Evolutionary conservation across 208 protist species (phyloP), one percentile per base, ranked within the genome.

Genomic region (Wallacemonas rigidus): DNA sequence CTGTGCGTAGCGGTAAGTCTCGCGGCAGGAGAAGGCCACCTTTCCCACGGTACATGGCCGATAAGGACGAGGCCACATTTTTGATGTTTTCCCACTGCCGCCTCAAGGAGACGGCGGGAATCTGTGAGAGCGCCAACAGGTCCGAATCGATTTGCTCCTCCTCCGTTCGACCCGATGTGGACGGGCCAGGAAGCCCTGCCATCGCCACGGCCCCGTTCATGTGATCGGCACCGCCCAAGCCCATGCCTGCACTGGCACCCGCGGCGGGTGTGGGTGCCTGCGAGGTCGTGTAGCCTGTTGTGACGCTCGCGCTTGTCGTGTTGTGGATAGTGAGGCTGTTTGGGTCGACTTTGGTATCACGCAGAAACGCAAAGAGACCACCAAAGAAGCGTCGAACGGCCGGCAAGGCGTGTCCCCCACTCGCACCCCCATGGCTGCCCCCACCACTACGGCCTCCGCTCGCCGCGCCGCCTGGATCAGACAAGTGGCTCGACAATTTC

Each of bases 41-140:
- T 71, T 90, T 90, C 11, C 90, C 89, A 40, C 84, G 84, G 78
- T 97, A 97, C 69, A 92, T 83, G 40, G 72, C 74, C 2, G 77
- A 67, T 5, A 97, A 54, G 35, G 87, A 89, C 9, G 62, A 82
- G 79, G 86, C 91, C 41, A 97, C 90, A 61, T 75, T 69, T 65
- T 90, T 88, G 15, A 95, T 75, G 71, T 95, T 97, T 48, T 91
- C 85, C 82, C 88, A 92, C 74, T 96, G 92, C 15, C 92, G 83
- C 5, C 72, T 72, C 43, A 96, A 74, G 1, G 88, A 86, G 6
- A 47, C 12, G 48, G 53, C 45, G 39, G 54, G 40, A 26, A 72
- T 62, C 2, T 64, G 53, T 17, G 60, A 44, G 12, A 65, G 60
- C 12, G 60, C 40, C 12, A 64, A 8, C 43, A 62, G 47, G 50